Evolutionary conservation across 2,329 filamentous ascomycete genomes (phyloP), one percentile per base, ranked within the genome.

Genomic region (Calonectria pseudoreteaudii): DNA sequence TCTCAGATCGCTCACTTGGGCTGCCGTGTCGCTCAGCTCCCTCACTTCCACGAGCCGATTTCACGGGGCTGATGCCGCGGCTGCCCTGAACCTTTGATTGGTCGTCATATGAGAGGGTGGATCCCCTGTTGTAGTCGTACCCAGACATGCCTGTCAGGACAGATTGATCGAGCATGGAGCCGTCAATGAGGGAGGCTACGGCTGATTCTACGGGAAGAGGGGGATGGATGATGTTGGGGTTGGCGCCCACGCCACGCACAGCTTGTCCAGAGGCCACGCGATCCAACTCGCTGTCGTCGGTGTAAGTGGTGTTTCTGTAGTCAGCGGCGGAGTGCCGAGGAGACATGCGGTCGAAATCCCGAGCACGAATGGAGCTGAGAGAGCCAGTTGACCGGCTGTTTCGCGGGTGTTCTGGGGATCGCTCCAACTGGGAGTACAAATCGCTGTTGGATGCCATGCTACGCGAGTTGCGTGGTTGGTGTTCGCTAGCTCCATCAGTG

Each of bases 131-230:
- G 74, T 88, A 89, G 31, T 90, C 88, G 75, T 89, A 79, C 38
- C 87, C 88, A 16, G 91, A 93, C 13, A 87, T 88, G 44, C 81
- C 86, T 4, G 92, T 96, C 68, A 98, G 82, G 16, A 93, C 90
- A 2, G 95, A 97, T 66, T 90, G 90, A 6, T 91, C 90, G 20
- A 91, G 82, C 83, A 90, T 86, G 0, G 95, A 96, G 23, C 95
- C 95, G 79, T 97, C 93, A 2, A 93, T 87, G 9, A 98, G 87
- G 20, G 96, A 98, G 10, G 96, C 96, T 14, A 98, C 96, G 13
- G 94, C 94, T 18, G 96, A 98, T 84, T 98, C 96, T 0, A 98
- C 92, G 2, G 91, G 95, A 41, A 92, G 82, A 2, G 91, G 91
- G 1, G 91, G 92, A 78, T 95, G 92, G 4, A 97, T 90, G 80